Conservation (phyloP, 1,284 basidiomycete genomes). For the Ceratorhiza oryzae-sativae region DNA sequence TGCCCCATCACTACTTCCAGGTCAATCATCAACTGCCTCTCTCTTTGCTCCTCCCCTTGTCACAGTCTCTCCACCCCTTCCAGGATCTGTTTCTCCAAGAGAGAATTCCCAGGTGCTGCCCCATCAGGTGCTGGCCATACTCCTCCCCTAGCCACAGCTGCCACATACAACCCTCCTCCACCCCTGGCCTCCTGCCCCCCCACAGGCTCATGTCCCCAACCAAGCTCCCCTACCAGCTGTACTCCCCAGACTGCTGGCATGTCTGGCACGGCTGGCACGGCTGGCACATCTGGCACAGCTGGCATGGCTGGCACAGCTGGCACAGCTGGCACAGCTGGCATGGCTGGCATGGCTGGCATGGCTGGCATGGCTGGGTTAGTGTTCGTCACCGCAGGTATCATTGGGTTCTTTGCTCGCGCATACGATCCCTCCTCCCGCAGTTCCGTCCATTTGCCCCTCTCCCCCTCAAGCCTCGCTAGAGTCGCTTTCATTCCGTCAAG, state of each 20-base stretch:
- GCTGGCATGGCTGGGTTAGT: neutral
- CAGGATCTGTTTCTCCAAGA: neutral
- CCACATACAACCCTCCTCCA: neutral
- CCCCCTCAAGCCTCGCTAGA: too few relatives aligned
- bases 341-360: too few relatives aligned
- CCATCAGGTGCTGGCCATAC: too few relatives aligned
- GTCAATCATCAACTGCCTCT: constrained; percentile 1
- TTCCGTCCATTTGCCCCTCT: neutral
- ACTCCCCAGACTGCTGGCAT: neutral
- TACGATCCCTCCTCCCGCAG: neutral
- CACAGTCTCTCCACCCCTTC: neutral
- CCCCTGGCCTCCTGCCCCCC: neutral
- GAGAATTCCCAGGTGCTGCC: neutral
- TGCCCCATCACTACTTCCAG: neutral
- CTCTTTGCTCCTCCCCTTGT: constrained; percentile 6
- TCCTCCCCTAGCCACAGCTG: neutral
- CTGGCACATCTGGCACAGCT: too few relatives aligned
- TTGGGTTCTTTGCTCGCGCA: too few relatives aligned
- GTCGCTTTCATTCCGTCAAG: too few relatives aligned
- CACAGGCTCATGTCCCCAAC: neutral
- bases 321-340: neutral
- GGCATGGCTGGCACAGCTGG: too few relatives aligned
- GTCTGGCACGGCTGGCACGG: too few relatives aligned
- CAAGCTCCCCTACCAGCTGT: neutral
- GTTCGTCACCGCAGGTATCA: neutral